Conservation (phyloP, 768 basidiomycete genomes). For the Amanita polypyramis region DNA sequence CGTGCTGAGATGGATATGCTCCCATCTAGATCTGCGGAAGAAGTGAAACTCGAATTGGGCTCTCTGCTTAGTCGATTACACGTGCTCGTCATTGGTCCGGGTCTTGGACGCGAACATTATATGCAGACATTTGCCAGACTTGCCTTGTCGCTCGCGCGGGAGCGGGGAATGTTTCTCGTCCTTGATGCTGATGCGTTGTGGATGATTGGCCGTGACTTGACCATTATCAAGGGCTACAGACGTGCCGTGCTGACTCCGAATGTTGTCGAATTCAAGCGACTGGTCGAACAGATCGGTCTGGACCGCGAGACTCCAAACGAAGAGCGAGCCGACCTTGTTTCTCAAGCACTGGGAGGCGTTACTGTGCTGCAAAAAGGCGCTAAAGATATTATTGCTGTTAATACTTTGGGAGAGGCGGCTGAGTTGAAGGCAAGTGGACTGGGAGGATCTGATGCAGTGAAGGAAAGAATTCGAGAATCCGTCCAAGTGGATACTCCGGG, state of each 20-base stretch:
- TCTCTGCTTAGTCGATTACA: slow-evolving; percentile 80
- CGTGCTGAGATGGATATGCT: neutral
- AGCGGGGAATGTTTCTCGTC: slow-evolving; percentile 77
- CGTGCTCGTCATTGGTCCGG: slow-evolving; percentile 88
- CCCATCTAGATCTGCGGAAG: slow-evolving; percentile 33
- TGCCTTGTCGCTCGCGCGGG: slow-evolving; percentile 66
- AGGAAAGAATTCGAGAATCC: slow-evolving; percentile 46
- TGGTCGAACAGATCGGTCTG: slow-evolving; percentile 67
- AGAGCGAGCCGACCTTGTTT: slow-evolving; percentile 60
- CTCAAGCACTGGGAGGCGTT: slow-evolving; percentile 71
- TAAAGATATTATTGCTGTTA: slow-evolving; percentile 71
- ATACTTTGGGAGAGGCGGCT: slow-evolving; percentile 49
- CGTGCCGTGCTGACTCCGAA: slow-evolving; percentile 91
- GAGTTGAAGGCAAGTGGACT: slow-evolving; percentile 33
- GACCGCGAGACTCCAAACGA: slow-evolving; percentile 38
- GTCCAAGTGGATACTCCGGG: slow-evolving; percentile 63
- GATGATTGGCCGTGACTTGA: slow-evolving; percentile 67
- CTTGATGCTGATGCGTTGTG: slow-evolving; percentile 91
- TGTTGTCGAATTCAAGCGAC: slow-evolving; percentile 81
- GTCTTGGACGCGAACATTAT: slow-evolving; percentile 81
- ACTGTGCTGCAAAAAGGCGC: slow-evolving; percentile 87
- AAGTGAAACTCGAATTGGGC: slow-evolving; percentile 42
- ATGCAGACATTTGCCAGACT: slow-evolving; percentile 79
- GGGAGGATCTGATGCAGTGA: slow-evolving; percentile 32
- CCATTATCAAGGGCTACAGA: slow-evolving; percentile 73